A percentile compares a stretch with the other conserved stretches of the same genome.
Conservation (phyloP, 202 grass and related monocot species). For the Eragrostis tef region DNA sequence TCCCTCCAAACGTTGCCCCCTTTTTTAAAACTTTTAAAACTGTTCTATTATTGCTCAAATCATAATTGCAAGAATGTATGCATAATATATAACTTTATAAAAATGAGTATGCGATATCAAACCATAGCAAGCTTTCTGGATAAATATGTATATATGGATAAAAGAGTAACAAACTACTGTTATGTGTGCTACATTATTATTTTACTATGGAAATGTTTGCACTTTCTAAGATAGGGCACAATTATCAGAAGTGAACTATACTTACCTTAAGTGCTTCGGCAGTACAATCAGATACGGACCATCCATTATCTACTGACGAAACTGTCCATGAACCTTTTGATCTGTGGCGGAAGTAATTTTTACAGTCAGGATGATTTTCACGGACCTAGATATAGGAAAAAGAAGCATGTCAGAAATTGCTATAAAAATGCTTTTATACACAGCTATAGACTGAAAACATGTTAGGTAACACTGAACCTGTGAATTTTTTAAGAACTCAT, state of each 20-base stretch:
- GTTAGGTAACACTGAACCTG: conserved; percentile 34
- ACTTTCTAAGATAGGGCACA: neutral
- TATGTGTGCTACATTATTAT: neutral
- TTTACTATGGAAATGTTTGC: too few relatives aligned
- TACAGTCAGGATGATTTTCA: neutral
- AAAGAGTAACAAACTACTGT: too few relatives aligned
- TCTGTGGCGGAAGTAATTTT: conserved; percentile 50
- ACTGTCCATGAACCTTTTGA: conserved; percentile 53
- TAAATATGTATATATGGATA: too few relatives aligned
- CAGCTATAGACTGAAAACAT: neutral
- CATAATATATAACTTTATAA: too few relatives aligned
- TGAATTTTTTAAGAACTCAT: conserved; percentile 59
- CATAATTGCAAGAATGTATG: too few relatives aligned
- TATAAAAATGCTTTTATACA: neutral
- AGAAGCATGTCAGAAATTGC: neutral
- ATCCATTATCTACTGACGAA: conserved; percentile 42
- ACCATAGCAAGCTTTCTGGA: too few relatives aligned
- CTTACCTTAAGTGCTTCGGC: conserved; percentile 42
- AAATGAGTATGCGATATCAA: too few relatives aligned
- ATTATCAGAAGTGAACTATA: neutral
- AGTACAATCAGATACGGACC: conserved; percentile 43
- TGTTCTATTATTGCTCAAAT: too few relatives aligned
- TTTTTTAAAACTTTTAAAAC: too few relatives aligned
- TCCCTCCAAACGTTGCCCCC: too few relatives aligned
- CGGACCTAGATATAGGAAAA: conserved; percentile 20